These are phyloP conservation scores for Polymyxa betae DNA, from an alignment of 208 protist species.

Conservation along the genomic window DNA sequence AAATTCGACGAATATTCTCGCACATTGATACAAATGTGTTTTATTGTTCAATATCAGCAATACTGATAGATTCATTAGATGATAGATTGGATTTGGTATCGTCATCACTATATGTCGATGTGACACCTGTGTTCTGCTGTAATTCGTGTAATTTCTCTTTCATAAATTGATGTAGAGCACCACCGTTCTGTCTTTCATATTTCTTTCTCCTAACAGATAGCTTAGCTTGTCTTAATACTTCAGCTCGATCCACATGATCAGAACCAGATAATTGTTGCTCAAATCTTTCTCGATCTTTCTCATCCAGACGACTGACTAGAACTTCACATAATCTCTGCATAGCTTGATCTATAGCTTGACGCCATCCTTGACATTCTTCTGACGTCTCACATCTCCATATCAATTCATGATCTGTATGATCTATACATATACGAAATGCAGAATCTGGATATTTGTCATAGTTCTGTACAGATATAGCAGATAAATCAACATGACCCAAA, in stretches of 20 bases:
- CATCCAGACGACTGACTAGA: background rate
- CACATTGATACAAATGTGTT: no score
- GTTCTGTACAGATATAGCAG: background rate
- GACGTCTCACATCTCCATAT: conserved; percentile 35
- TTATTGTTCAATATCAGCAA: no score
- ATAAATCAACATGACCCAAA: conserved; percentile 23
- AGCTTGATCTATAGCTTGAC: background rate
- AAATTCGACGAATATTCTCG: no score
- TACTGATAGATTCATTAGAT: no score
- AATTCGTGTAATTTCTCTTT: conserved; percentile 52
- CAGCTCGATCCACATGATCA: background rate
- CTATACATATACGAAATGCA: background rate
- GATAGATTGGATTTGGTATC: background rate
- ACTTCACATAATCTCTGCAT: conserved; percentile 41
- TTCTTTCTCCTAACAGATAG: conserved; percentile 29
- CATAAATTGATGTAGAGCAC: conserved; percentile 27
- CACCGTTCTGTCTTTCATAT: conserved; percentile 2
- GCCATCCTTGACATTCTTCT: conserved; percentile 13
- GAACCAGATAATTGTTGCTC: background rate
- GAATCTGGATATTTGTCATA: background rate
- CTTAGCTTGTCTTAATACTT: conserved; percentile 15
- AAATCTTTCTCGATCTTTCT: conserved; percentile 40
- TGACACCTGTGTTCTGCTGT: background rate
- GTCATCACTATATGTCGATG: background rate
- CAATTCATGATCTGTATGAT: background rate